These are phyloP conservation scores for Pyracantha coccinea DNA, from an alignment of 331 rosid genomes.

Conservation along the genomic window DNA sequence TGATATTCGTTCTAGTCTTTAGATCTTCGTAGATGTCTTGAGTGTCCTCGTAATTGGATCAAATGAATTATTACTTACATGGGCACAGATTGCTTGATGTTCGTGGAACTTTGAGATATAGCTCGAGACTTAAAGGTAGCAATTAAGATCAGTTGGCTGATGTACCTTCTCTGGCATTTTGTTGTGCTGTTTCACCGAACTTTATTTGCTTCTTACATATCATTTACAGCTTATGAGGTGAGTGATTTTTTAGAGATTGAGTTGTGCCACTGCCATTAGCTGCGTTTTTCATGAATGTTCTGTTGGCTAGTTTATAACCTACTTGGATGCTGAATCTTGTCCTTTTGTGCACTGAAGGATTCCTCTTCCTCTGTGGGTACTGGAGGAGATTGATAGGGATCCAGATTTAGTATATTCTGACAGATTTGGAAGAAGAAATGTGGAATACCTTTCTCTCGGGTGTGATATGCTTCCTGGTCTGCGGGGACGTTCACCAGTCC, in stretches of 20 bases:
- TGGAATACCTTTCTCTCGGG: slow-evolving; percentile 85
- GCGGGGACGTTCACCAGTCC: slow-evolving; percentile 79
- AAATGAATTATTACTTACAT: not conserved
- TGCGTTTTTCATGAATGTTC: not conserved
- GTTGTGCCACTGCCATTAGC: not conserved
- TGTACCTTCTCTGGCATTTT: not conserved
- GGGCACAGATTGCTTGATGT: not conserved
- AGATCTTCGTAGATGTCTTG: not conserved
- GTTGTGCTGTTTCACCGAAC: not conserved
- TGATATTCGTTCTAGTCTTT: not conserved
- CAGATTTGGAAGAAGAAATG: slow-evolving; percentile 68
- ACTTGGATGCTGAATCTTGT: slow-evolving; percentile 17
- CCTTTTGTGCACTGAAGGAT: slow-evolving; percentile 44
- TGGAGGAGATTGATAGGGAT: slow-evolving; percentile 66
- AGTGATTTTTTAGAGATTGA: not conserved
- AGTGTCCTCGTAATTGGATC: not conserved
- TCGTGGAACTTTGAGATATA: not conserved
- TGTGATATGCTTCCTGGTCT: slow-evolving; percentile 83
- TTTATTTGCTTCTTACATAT: not conserved
- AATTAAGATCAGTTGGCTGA: not conserved
- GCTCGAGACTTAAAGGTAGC: not conserved
- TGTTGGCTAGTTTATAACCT: not conserved
- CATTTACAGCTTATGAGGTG: not conserved
- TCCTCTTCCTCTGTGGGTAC: slow-evolving; percentile 89
- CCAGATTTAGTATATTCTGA: slow-evolving; percentile 70